phyloP scores from a whole-genome alignment of 257 asterid genomes.

The Solanum sparsipilum region DNA sequence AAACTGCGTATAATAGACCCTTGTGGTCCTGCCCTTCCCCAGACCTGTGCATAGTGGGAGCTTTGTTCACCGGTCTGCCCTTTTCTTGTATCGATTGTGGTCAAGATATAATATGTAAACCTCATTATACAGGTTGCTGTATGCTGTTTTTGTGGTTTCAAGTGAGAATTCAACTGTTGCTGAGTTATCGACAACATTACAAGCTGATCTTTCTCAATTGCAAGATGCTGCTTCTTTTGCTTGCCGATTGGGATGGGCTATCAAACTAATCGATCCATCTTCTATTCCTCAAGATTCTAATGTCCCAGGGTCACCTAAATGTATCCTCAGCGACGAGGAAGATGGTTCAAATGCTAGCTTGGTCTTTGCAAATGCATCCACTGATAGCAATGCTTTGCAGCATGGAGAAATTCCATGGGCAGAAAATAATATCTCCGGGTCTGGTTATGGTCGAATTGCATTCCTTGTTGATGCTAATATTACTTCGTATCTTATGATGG shows the following conservation, averaged over 20 bases:
- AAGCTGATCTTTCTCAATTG: constrained; percentile 91
- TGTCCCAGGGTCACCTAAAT: constrained; percentile 57
- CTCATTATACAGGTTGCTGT: constrained; percentile 68
- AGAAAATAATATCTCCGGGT: constrained; percentile 24
- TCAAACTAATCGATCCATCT: constrained; percentile 83
- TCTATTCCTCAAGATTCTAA: constrained; percentile 75
- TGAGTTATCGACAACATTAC: constrained; percentile 84
- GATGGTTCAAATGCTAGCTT: constrained; percentile 45
- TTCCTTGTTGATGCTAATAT: constrained; percentile 97
- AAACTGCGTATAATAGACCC: neutral
- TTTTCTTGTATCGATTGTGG: neutral
- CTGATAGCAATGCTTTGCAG: constrained; percentile 45
- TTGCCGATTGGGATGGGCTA: constrained; percentile 99
- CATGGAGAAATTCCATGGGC: constrained; percentile 67
- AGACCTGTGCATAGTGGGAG: fast-evolving
- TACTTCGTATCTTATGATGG: constrained; percentile 99
- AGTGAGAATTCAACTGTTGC: constrained; percentile 96
- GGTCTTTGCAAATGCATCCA: constrained; percentile 40
- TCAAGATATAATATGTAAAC: constrained; percentile 13
- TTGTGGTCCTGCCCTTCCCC: neutral
- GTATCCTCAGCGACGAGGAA: constrained; percentile 62
- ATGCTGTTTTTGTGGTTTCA: constrained; percentile 97
- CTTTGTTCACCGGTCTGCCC: neutral
- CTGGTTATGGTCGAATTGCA: constrained; percentile 88
- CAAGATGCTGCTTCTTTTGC: constrained; percentile 99